Evolutionary conservation across 805 yeast species (phyloP).

Genomic region (Candida silvicultrix): DNA sequence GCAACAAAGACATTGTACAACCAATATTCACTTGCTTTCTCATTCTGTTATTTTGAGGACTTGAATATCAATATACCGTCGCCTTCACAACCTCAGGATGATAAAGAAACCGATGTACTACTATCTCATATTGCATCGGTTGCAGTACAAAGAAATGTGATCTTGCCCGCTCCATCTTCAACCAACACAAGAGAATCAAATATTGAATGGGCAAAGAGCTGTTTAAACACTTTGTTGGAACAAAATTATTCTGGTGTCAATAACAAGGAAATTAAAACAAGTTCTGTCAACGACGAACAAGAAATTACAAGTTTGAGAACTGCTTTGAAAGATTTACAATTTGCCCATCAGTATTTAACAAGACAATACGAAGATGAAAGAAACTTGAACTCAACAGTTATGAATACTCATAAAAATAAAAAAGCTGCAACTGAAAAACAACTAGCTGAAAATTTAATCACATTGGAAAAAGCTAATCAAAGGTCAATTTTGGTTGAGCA

Average conservation of each 20-base stretch:
- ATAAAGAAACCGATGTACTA: slow-evolving; percentile 16
- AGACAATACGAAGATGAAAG: slow-evolving; percentile 66
- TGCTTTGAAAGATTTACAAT: slow-evolving; percentile 61
- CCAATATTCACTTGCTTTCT: slow-evolving; percentile 16
- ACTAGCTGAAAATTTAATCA: slow-evolving; percentile 31
- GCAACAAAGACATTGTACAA: slow-evolving; percentile 1
- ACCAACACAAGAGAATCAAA: slow-evolving; percentile 6
- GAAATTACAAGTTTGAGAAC: slow-evolving; percentile 33
- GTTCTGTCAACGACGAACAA: slow-evolving; percentile 5
- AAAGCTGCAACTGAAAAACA: slow-evolving; percentile 46
- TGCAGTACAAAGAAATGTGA: slow-evolving; percentile 20
- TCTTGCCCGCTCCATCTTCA: slow-evolving; percentile 16
- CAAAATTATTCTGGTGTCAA: neutral
- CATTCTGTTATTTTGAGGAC: slow-evolving; percentile 18
- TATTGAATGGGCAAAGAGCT: slow-evolving; percentile 20
- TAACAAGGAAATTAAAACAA: neutral
- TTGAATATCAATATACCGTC: slow-evolving; percentile 2
- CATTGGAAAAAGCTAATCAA: slow-evolving; percentile 30
- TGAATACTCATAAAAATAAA: slow-evolving; percentile 48
- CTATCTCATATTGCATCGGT: slow-evolving; percentile 19
- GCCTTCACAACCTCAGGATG: neutral
- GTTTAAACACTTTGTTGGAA: slow-evolving; percentile 13
- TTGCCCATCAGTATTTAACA: slow-evolving; percentile 64
- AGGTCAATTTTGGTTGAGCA: slow-evolving; percentile 29
- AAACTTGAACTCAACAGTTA: slow-evolving; percentile 43